phyloP scores from a whole-genome alignment of 345 rosid species.

The Draba incana region DNA sequence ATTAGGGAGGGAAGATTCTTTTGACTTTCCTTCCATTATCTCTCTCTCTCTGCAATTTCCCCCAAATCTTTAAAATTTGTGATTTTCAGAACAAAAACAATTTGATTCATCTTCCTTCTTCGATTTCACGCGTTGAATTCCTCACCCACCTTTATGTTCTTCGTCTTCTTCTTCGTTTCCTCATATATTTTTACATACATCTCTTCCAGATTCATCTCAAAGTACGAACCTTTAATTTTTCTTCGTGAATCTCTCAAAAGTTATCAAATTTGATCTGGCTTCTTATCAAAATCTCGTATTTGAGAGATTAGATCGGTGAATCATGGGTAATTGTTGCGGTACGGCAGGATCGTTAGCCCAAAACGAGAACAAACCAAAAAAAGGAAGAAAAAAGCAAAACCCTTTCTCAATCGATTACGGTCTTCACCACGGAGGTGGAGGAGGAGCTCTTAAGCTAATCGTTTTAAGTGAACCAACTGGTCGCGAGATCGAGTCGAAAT shows the following conservation, averaged over 20 bases:
- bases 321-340: slow-evolving; percentile 90
- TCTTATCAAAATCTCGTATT: background rate
- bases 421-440: slow-evolving; percentile 41
- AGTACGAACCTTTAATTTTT: background rate
- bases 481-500: slow-evolving; percentile 61
- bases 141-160: slow-evolving; percentile 19
- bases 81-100: slow-evolving; percentile 6
- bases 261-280: background rate
- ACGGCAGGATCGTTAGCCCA: slow-evolving; percentile 45
- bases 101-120: slow-evolving; percentile 33
- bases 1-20: slow-evolving; percentile 37
- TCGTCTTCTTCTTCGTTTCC: slow-evolving; percentile 24
- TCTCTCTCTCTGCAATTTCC: slow-evolving; percentile 13
- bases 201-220: background rate
- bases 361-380: slow-evolving; percentile 46
- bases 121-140: slow-evolving; percentile 33
- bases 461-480: slow-evolving; percentile 84
- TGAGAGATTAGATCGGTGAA: background rate
- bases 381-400: slow-evolving; percentile 61
- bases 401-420: slow-evolving; percentile 70
- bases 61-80: background rate
- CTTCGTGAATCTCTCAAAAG: background rate
- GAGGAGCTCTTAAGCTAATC: slow-evolving; percentile 49
- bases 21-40: slow-evolving; percentile 37
- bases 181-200: background rate